Evolutionary conservation across 305 asterid genomes (phyloP), one percentile per base, ranked within the genome.

Genomic region (Fraxinus velutina): DNA sequence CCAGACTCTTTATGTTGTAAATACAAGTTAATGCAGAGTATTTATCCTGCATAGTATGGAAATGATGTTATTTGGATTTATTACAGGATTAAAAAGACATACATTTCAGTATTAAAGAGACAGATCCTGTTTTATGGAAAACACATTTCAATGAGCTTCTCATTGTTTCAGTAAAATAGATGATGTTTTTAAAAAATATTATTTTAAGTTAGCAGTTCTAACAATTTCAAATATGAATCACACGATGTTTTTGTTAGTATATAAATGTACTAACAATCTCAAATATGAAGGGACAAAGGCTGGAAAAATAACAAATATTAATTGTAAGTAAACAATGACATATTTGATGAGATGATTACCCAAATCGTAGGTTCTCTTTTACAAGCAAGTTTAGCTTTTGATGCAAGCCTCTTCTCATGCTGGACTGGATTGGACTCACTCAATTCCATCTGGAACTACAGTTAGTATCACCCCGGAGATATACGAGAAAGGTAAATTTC

Each of bases 391-490:
- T 34, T 34, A 34, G 37, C 7, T 29, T 2, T 29, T 29, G 44
- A 36, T 36, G 44, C 9, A 95, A 93, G 75, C 97, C 98, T 90
- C 97, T 89, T 44, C 82, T 92, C 92, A 42, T 93, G 92, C 86
- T 88, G 92, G 87, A 86, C 77, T 72, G 98, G 98, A 87, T 88
- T 88, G 82, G 94, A 95, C 83, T 90, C 90, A 34, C 86, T 88
- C 83, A 86, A 88, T 77, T 92, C 95, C 36, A 32, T 32, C 37
- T 34, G 37, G 39, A 34, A 34, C 37, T 34, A 5, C 37, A 34
- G 37, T 50, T 42, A 42, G 0, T 42, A 42, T 42, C 15, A 42
- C 15, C 50, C 1, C 2, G 15, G 50, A 42, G 4, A 42, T 42
- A 42, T 10, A 8, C 13, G 2, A 42, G 50, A 39, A 42, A 42